Percentiles rank a stretch among this genome's conserved stretches.
Conservation (phyloP, 2,329 filamentous ascomycete genomes). For the Elsinoe ampelina region DNA sequence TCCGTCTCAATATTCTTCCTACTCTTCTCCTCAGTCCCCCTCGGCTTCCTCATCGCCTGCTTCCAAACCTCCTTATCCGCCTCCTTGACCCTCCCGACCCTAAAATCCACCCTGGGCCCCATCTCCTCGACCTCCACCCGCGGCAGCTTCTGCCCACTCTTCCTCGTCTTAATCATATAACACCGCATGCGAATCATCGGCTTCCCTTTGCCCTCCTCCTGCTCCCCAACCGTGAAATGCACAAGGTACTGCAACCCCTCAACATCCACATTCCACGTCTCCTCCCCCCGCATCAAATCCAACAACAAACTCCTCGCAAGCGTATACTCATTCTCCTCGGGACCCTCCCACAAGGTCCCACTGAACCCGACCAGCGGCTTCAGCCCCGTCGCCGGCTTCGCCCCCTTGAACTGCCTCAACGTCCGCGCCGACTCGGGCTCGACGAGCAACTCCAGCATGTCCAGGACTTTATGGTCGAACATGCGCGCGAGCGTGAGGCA, state of each 20-base stretch:
- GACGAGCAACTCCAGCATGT: slow-evolving; percentile 88
- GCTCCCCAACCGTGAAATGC: slow-evolving; percentile 62
- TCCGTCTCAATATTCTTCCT: slow-evolving; percentile 98
- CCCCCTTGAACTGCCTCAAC: slow-evolving; percentile 62
- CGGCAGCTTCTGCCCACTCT: slow-evolving; percentile 68
- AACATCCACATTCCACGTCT: slow-evolving; percentile 76
- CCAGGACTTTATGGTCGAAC: slow-evolving; percentile 78
- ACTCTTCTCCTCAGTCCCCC: slow-evolving; percentile 55
- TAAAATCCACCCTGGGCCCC: slow-evolving; percentile 87
- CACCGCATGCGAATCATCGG: slow-evolving; percentile 57
- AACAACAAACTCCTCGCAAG: slow-evolving; percentile 78
- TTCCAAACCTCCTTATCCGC: slow-evolving; percentile 73
- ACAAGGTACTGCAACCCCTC: slow-evolving; percentile 90
- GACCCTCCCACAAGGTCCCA: slow-evolving; percentile 77
- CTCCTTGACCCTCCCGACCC: slow-evolving; percentile 69
- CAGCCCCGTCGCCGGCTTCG: slow-evolving; percentile 59
- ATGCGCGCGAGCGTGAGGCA: slow-evolving; percentile 72
- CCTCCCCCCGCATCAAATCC: slow-evolving; percentile 84
- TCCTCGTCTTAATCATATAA: slow-evolving; percentile 79
- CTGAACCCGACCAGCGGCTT: slow-evolving; percentile 89
- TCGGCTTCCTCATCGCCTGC: slow-evolving; percentile 81
- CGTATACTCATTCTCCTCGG: slow-evolving; percentile 68
- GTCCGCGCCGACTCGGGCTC: slow-evolving; percentile 63
- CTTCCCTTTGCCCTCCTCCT: slow-evolving; percentile 34
- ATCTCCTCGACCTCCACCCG: slow-evolving; percentile 92